phyloP scores from a whole-genome alignment of 495 filamentous ascomycete species.

The Cercophora scortea region DNA sequence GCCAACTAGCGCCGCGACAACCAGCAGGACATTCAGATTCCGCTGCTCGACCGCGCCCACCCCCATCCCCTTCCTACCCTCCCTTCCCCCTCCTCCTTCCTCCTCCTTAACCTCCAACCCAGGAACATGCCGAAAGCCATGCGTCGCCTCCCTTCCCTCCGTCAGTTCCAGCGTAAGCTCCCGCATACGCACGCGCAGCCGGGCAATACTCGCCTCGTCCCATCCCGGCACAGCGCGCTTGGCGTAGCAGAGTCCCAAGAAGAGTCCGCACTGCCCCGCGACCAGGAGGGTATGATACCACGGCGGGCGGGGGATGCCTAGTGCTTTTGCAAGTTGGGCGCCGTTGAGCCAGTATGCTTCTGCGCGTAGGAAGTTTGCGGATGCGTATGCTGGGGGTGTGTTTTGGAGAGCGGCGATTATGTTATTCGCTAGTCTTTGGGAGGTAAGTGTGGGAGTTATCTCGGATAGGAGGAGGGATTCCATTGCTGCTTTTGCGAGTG shows the following conservation, averaged over 20 bases:
- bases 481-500: constrained; percentile 52
- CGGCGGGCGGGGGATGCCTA: constrained; percentile 50
- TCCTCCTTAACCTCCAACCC: constrained; percentile 14
- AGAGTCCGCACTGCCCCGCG: constrained; percentile 61
- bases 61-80: no score
- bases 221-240: constrained; percentile 48
- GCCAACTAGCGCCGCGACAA: constrained; percentile 1
- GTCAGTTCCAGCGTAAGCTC: background rate
- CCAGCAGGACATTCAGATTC: constrained; percentile 13
- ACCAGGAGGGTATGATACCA: constrained; percentile 54
- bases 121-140: constrained; percentile 62
- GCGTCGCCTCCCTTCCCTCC: constrained; percentile 35
- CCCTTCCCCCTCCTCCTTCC: no score
- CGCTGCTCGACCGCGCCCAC: constrained; percentile 8
- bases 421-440: constrained; percentile 60
- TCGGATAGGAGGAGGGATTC: constrained; percentile 57
- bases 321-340: constrained; percentile 47
- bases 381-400: constrained; percentile 56
- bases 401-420: constrained; percentile 58
- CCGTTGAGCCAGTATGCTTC: constrained; percentile 65
- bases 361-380: constrained; percentile 55
- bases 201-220: constrained; percentile 49
- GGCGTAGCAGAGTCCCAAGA: constrained; percentile 45
- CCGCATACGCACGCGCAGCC: constrained; percentile 3
- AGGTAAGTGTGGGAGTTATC: constrained; percentile 53